Evolutionary conservation across 768 basidiomycete genomes (phyloP).

Genomic region (Neoboletus subvelutipes): DNA sequence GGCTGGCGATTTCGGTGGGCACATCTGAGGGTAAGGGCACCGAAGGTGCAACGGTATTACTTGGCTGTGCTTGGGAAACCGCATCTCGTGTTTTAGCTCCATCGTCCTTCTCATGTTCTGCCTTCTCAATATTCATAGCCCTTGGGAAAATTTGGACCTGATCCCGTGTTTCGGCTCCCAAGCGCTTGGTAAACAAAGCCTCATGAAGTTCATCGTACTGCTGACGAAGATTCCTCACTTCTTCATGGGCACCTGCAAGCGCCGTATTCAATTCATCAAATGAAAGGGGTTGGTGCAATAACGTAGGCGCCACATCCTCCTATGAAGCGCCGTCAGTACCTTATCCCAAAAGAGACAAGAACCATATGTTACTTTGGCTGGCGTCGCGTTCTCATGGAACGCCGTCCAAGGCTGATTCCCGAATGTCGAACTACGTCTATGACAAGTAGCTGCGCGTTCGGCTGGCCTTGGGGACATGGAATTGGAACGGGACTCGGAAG

Average conservation of each 20-base stretch:
- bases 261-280: conserved; percentile 28
- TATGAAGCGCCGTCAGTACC: conserved; percentile 7
- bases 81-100: not conserved
- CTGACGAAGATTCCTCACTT: conserved; percentile 26
- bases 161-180: conserved; percentile 4
- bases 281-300: conserved; percentile 16
- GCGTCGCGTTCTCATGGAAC: conserved; percentile 7
- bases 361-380: conserved; percentile 9
- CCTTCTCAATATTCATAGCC: not conserved
- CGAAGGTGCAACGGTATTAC: not conserved
- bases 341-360: conserved; percentile 1
- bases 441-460: conserved; percentile 1
- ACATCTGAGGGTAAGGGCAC: conserved; percentile 1
- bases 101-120: not conserved
- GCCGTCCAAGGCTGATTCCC: conserved; percentile 17
- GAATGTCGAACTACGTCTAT: conserved; percentile 27
- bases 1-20: conserved; percentile 12
- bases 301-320: conserved; percentile 6
- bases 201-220: conserved; percentile 29
- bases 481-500: conserved; percentile 13
- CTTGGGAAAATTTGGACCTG: not conserved
- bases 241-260: conserved; percentile 22
- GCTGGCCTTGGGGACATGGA: conserved; percentile 18
- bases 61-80: not conserved
- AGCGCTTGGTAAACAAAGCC: conserved; percentile 15